Conservation (phyloP, 1,284 basidiomycete species). For the Meira miltonrushii region DNA sequence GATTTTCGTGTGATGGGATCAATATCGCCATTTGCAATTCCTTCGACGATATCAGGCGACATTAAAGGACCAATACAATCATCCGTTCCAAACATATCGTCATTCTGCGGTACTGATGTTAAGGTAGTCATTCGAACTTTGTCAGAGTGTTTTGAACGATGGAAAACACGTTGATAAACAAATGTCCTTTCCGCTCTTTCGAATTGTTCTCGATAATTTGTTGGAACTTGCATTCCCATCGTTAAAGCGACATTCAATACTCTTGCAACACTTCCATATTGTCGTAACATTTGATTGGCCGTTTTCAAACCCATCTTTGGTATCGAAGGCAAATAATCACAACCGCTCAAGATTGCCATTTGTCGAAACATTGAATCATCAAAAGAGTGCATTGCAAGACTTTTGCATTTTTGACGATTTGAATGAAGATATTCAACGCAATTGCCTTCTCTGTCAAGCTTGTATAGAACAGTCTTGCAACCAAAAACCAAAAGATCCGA, state of each 20-base stretch:
- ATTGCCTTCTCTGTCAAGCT: constrained; percentile 57
- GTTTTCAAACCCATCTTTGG: constrained; percentile 64
- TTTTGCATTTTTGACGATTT: constrained; percentile 68
- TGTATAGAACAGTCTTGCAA: constrained; percentile 64
- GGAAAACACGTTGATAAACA: constrained; percentile 86
- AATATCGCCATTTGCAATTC: constrained; percentile 68
- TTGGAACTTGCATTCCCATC: constrained; percentile 78
- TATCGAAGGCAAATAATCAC: constrained; percentile 69
- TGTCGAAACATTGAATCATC: constrained; percentile 79
- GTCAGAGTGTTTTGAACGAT: constrained; percentile 57
- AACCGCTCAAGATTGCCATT: constrained; percentile 95
- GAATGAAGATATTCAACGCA: constrained; percentile 74
- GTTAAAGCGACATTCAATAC: constrained; percentile 72
- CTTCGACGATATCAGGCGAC: constrained; percentile 53
- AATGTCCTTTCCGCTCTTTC: constrained; percentile 81
- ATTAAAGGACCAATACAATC: constrained; percentile 43
- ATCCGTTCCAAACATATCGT: constrained; percentile 29
- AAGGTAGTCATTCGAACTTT: constrained; percentile 26
- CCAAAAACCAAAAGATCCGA: constrained; percentile 97
- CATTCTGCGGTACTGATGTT: constrained; percentile 29
- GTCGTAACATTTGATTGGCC: constrained; percentile 74
- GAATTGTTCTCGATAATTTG: constrained; percentile 61
- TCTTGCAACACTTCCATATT: constrained; percentile 80
- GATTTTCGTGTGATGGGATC: constrained; percentile 66
- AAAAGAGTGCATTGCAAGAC: constrained; percentile 80